phyloP scores from a whole-genome alignment of 2,329 filamentous ascomycete species.

The Fusarium sp. region DNA sequence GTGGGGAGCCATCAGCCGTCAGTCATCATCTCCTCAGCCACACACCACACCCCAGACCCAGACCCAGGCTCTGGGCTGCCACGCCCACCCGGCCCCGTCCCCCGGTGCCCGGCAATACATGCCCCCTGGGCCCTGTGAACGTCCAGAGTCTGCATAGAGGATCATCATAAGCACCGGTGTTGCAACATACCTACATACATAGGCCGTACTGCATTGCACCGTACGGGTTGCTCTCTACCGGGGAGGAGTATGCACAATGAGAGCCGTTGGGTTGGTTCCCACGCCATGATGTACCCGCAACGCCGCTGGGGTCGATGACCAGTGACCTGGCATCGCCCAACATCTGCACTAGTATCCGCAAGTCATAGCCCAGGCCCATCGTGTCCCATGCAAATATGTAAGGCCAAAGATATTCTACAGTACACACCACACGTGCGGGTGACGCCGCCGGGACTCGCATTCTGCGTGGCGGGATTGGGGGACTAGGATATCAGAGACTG shows the following conservation, averaged over 20 bases:
- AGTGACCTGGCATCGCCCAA: conserved; percentile 44
- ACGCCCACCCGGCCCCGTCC: conserved; percentile 44
- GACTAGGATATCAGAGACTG: conserved; percentile 11
- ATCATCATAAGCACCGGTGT: conserved; percentile 36
- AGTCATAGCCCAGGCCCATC: conserved; percentile 44
- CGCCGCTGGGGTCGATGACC: conserved; percentile 44
- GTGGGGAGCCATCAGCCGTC: conserved; percentile 39
- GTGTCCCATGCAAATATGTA: conserved; percentile 41
- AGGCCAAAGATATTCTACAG: conserved; percentile 44
- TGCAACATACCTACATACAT: conserved; percentile 1
- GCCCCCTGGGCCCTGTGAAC: conserved; percentile 29
- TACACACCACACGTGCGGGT: conserved; percentile 44
- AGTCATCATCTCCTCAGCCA: conserved; percentile 33
- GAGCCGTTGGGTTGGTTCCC: conserved; percentile 45
- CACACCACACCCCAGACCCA: conserved; percentile 21
- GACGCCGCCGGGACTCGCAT: conserved; percentile 43
- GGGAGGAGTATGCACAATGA: background rate
- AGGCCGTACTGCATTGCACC: background rate
- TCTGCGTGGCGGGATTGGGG: conserved; percentile 37
- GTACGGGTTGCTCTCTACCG: background rate
- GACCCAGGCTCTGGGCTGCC: conserved; percentile 16
- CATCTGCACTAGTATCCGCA: conserved; percentile 46
- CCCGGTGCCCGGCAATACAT: conserved; percentile 43
- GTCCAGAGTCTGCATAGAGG: conserved; percentile 41
- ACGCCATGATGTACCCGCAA: conserved; percentile 43